Base-by-base conservation (phyloP, 345 rosid species). In the Durio zibethinus region DNA sequence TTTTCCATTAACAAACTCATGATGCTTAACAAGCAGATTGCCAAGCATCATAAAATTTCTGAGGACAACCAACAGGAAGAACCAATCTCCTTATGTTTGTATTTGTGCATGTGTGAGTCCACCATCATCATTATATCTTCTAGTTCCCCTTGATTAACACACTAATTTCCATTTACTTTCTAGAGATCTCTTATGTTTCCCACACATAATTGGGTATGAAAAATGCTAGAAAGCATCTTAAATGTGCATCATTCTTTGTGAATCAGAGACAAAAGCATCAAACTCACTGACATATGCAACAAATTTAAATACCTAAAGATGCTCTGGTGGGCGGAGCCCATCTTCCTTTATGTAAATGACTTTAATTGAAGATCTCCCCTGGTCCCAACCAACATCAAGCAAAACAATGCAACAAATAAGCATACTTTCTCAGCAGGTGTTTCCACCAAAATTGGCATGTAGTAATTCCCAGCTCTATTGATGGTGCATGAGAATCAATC, bases 401-500 rank as follows among this genome's bases (percentile, higher is more conserved):
- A 33, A 33, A 33, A 50, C 18, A 31, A 31, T 33, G 36, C 36
- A 33, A 33, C 36, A 33, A 33, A 33, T 33, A 33, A 33, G 36
- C 36, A 1, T 33, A 33, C 2, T 33, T 33, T 33, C 36, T 33
- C 4, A 33, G 4, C 36, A 33, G 36, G 36, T 33, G 2, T 61
- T 61, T 29, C 65, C 65, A 61, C 60, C 61, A 72, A 65, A 72
- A 52, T 52, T 21, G 25, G 61, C 11, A 33, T 52, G 43, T 72
- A 33, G 75, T 72, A 72, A 33, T 20, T 72, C 75, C 40, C 45
- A 52, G 62, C 45, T 52, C 4, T 33, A n/a, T 20, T 52, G 31
- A 52, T 72, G 57, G 52, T 72, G 45, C 31, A 33, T 2, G 9
- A 29, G 59, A 72, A 33, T 10, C 8, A 2, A 72, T 33, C 11